Evolutionary conservation across 2,329 filamentous ascomycete species (phyloP).

Genomic region (Fusarium phyllophilum): DNA sequence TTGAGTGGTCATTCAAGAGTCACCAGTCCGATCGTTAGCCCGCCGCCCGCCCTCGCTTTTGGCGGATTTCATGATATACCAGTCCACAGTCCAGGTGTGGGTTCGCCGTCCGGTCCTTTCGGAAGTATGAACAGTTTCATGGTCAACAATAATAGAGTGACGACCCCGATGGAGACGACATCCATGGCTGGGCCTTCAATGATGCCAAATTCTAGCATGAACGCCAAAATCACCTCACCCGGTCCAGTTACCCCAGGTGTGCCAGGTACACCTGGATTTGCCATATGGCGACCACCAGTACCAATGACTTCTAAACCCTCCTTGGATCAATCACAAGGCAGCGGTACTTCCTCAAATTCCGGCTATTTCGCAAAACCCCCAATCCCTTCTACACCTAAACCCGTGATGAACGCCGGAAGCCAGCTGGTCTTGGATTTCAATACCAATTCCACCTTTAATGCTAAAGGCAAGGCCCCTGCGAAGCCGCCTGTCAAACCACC

Average conservation of each 20-base stretch:
- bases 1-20: conserved; percentile 45
- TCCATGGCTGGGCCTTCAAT: conserved; percentile 41
- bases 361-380: conserved; percentile 52
- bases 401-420: conserved; percentile 47
- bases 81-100: conserved; percentile 44
- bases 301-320: conserved; percentile 42
- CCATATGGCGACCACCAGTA: conserved; percentile 52
- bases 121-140: conserved; percentile 50
- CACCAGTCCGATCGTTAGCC: conserved; percentile 48
- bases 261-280: conserved; percentile 51
- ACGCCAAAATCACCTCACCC: conserved; percentile 35
- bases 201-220: conserved; percentile 38
- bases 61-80: conserved; percentile 48
- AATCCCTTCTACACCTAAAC: conserved; percentile 53
- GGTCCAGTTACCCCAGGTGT: conserved; percentile 31
- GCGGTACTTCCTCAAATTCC: conserved; percentile 32
- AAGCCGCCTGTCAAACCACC: conserved; percentile 47
- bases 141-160: conserved; percentile 42
- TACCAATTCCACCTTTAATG: conserved; percentile 44
- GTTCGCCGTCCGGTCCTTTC: conserved; percentile 45
- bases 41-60: conserved; percentile 46
- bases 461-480: conserved; percentile 49
- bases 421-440: conserved; percentile 53
- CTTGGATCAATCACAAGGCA: conserved; percentile 36
- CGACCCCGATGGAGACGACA: conserved; percentile 40